Percentiles rank a stretch among this genome's conserved stretches.
Conservation (phyloP, 805 yeast genomes). For the Myxozyma geophila region DNA sequence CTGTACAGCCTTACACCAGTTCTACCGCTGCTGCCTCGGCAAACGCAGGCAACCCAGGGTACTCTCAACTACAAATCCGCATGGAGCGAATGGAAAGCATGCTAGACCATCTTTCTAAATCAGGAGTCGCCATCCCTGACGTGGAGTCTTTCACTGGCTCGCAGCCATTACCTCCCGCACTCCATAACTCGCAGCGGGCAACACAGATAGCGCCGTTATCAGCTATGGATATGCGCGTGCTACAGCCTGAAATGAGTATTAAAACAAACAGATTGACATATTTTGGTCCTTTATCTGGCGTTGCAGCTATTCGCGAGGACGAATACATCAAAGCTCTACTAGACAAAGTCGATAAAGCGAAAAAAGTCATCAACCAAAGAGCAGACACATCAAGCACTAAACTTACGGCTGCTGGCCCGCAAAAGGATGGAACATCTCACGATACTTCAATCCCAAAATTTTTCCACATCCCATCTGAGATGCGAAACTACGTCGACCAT, state of each 20-base stretch:
- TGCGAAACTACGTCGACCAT: conserved; percentile 12
- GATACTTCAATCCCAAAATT: conserved; percentile 17
- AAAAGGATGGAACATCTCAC: conserved; percentile 17
- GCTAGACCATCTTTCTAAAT: conserved; percentile 12
- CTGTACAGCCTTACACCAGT: background rate
- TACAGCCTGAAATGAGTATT: conserved; percentile 26
- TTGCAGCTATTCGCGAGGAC: conserved; percentile 26
- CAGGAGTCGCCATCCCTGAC: conserved; percentile 16
- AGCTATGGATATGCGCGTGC: conserved; percentile 18
- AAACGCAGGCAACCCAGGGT: conserved; percentile 9
- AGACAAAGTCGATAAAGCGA: conserved; percentile 17
- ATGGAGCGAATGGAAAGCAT: conserved; percentile 30
- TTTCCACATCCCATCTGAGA: conserved; percentile 13
- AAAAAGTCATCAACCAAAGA: conserved; percentile 4
- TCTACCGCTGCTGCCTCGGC: background rate
- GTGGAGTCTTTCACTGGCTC: background rate
- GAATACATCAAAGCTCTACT: conserved; percentile 24
- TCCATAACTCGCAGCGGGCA: background rate
- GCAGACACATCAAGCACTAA: background rate
- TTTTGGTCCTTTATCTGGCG: conserved; percentile 28
- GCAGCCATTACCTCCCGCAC: background rate
- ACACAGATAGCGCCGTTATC: conserved; percentile 6
- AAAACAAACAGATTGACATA: conserved; percentile 28
- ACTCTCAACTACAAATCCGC: conserved; percentile 20
- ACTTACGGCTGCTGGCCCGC: conserved; percentile 8